Base-by-base conservation (phyloP, 1,284 basidiomycete species). In the Cystobasidium sp. region DNA sequence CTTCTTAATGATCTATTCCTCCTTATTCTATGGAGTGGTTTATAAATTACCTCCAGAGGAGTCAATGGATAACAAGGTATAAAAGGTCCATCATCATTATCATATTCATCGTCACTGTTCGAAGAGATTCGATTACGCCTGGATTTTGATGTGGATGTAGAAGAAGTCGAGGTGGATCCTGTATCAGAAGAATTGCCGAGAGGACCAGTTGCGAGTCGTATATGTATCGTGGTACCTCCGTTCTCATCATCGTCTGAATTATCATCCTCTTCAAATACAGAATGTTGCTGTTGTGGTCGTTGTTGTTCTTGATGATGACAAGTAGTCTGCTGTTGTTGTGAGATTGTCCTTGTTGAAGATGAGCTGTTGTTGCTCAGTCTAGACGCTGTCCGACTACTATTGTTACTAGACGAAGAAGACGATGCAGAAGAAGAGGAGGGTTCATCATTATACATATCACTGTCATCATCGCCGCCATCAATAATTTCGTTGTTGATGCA, bases 401-500 rank as follows among this genome's bases (percentile, higher is more conserved):
- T 31, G 5, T 31, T 31, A 31, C 31, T 31, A 31, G 31, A 31
- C 1, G 58, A n/a, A 14, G 41, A 16, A 22, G 37, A 65, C 1
- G 63, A 16, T 3, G 63, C 51, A n/a, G 64, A 52, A 43, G 64
- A 66, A 0, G 59, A 63, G 0, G 69, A 71, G 6, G 69, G 69
- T n/a, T 5, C 20, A 62, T 71, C 69, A 51, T 71, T 71, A 41
- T 71, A 71, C 69, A 71, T 71, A 51, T 71, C 69, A 14, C 31
- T 61, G 14, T 71, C 69, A n/a, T 47, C 47, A 8, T 71, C 58
- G 6, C 49, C 37, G 1, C 52, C 61, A 24, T 14, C 65, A 16
- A 53, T 10, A 22, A 52, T 24, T 52, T 53, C 55, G 1, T 14
- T 51, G 14, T 51, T 14, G 6, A 51, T 14, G 14, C 20, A 6